phyloP scores from a whole-genome alignment of 179 eudicot genomes.

The Nepenthes alata region DNA sequence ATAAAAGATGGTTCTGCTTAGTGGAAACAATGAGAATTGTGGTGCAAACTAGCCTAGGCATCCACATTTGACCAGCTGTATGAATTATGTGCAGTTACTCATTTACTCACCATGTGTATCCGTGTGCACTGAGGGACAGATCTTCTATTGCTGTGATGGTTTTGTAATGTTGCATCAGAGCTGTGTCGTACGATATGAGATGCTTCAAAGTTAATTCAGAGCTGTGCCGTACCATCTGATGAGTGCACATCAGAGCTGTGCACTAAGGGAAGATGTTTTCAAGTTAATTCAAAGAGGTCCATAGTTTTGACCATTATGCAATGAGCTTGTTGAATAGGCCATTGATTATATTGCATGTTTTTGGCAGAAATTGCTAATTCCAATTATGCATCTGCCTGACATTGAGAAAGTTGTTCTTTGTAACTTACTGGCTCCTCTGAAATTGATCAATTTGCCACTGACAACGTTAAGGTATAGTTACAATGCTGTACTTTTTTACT shows the following conservation, averaged over 20 bases:
- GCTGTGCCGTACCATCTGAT: too few species aligned
- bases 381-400: conserved; percentile 23
- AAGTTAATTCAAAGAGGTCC: too few species aligned
- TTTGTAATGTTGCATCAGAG: too few species aligned
- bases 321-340: not conserved
- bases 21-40: conserved; percentile 49
- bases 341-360: not conserved
- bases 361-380: not conserved
- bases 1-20: conserved; percentile 27
- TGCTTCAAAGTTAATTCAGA: too few species aligned
- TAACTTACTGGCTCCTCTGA: conserved; percentile 71
- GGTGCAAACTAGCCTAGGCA: conserved; percentile 49
- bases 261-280: too few species aligned
- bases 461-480: too few species aligned
- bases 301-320: too few species aligned
- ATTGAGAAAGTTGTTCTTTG: conserved; percentile 63
- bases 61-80: conserved; percentile 92
- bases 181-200: too few species aligned
- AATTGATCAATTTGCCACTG: conserved; percentile 84
- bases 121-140: too few species aligned
- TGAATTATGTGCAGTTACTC: conserved; percentile 2
- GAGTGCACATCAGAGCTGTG: too few species aligned
- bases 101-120: not conserved
- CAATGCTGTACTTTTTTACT: too few species aligned
- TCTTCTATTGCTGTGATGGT: too few species aligned